Evolutionary conservation across 2,329 filamentous ascomycete genomes (phyloP), one percentile per base, ranked within the genome.

Genomic region (Teratosphaeria nubilosa): DNA sequence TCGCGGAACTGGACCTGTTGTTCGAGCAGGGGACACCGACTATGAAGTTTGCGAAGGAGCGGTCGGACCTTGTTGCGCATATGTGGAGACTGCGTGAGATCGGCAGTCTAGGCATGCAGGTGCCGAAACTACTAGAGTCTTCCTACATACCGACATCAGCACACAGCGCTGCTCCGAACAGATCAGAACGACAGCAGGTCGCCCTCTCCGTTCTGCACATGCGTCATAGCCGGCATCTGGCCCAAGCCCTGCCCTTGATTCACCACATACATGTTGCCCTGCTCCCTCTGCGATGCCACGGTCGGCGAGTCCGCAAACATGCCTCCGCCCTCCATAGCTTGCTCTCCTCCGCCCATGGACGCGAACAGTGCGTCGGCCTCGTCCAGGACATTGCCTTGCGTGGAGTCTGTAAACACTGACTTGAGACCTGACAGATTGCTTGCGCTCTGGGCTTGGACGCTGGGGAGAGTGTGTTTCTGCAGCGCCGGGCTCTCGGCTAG

Each of bases 361-460:
- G 88, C 86, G 73, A 96, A 97, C 74, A 96, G 96, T 16, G 86
- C 84, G 69, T 96, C 92, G 10, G 91, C 92, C 57, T 94, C 91
- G 67, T 81, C 88, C 37, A 95, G 64, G 11, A 70, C 68, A 50
- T 68, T 63, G 48, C 70, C 69, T 0, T 62, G 64, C 9, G 61
- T 61, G n/a, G 14, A 62, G 32, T 58, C 51, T 27, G 53, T 41
- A 31, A 51, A 27, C 0, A 48, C 48, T 4, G 25, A 9, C 14
- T 51, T 53, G 25, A n/a, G 41, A 32, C 61, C 59, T 2, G 62
- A 60, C 41, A 69, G 60, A 32, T 66, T 68, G 9, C 65, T 64
- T 22, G 66, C 62, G 56, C 66, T 64, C 27, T 62, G 60, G 13
- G 82, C 80, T 59, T 78, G 75, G 20, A 79, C 80, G 0, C 82